Percentiles rank a stretch among this genome's conserved stretches.
Conservation (phyloP, 2,329 filamentous ascomycete species). For the Nemania abortiva region DNA sequence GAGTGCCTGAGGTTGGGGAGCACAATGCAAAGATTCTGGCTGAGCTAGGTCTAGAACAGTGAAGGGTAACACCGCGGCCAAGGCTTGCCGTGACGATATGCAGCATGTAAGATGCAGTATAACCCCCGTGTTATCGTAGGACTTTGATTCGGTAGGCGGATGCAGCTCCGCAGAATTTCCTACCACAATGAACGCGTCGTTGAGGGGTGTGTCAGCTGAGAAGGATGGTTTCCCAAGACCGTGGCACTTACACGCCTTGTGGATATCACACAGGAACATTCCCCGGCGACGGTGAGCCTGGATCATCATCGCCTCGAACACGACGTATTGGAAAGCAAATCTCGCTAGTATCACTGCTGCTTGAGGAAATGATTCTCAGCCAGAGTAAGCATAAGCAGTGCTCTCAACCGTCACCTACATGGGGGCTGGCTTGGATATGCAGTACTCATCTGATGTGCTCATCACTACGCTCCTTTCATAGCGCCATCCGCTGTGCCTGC, state of each 20-base stretch:
- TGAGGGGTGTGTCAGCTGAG: background rate
- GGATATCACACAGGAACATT: background rate
- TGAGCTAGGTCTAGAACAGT: conserved; percentile 55
- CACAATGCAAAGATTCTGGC: conserved; percentile 62
- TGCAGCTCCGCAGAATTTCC: background rate
- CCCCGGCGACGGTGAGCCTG: background rate
- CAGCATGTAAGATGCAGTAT: conserved; percentile 18
- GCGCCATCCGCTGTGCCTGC: background rate
- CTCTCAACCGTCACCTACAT: background rate
- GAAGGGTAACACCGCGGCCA: conserved; percentile 6
- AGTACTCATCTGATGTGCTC: conserved; percentile 7
- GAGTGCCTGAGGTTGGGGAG: conserved; percentile 63
- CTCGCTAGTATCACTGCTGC: conserved; percentile 8
- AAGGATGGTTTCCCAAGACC: background rate
- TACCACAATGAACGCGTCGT: conserved; percentile 2
- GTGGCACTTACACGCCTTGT: background rate
- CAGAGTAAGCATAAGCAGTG: conserved; percentile 5
- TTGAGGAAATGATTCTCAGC: background rate
- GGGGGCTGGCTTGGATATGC: conserved; percentile 8
- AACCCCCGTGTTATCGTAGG: background rate
- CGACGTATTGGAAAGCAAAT: background rate
- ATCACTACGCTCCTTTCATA: background rate
- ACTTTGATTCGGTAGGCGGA: conserved; percentile 10
- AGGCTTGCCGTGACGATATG: conserved; percentile 13
- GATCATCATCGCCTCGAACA: background rate